Base-by-base conservation (phyloP, 192 early-diverging fungal species). In the Podila clonocystis region DNA sequence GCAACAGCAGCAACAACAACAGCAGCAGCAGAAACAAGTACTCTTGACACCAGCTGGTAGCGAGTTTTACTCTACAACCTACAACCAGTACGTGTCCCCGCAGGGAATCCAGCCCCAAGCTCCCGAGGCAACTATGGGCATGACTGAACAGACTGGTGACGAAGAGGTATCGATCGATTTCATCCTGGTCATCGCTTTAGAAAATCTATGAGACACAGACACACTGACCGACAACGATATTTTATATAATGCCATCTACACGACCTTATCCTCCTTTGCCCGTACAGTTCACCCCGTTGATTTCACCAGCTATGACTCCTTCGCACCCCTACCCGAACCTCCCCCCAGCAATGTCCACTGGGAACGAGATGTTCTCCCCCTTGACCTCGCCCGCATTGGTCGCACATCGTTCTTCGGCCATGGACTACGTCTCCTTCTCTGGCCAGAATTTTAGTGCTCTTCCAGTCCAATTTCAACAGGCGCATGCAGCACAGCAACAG, bases 251-350 rank as follows among this genome's bases (percentile, higher is more conserved):
- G 6, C 52, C 6, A 5, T 26, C n/a, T 55, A 33, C 1, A 33
- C 7, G 33, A 33, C 33, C 33, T 1, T 22, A 55, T 55, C 20
- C 0, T n/a, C 49, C 19, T 19, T 26, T 31, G 41, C 49, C 68
- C 36, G 73, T 68, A 17, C 58, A 31, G 48, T 87, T 91, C 19
- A 90, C 91, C 13, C 92, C 92, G 0, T 73, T 93, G 22, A 89
- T 93, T 12, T 93, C 92, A 9, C 92, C 92, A 8, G 91, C 89
- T 12, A 89, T 91, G 82, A 93, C 91, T 0, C 92, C 92, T 3
- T 85, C 87, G 28, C 82, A 85, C 50, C 85, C 86, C 38, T 91
- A 87, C 72, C 68, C 82, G 38, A 75, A 72, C 49, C 45, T 74
- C 12, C 78, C 67, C 26, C 73, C 75, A 57, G 33, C 74, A 33